Evolutionary conservation across 768 basidiomycete species (phyloP), one percentile per base, ranked within the genome.

Genomic region (Amanita rimosa): DNA sequence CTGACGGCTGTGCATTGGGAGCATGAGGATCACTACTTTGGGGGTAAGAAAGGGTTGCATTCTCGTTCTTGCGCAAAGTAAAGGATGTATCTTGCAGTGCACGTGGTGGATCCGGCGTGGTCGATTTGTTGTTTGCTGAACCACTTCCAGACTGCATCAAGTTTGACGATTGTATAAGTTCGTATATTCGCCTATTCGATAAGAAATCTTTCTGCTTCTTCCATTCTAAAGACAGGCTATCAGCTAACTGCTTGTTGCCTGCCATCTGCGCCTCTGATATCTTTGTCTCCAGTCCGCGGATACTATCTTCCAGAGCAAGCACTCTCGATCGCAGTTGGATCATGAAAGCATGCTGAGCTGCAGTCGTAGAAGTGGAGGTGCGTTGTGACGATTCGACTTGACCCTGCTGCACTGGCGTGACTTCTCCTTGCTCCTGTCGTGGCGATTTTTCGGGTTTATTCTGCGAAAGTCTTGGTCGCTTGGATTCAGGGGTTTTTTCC

Each of bases 401-500:
- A 52, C 49, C 10, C 19, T 57, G 45, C 6, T 61, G 57, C 5
- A 51, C 53, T 24, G 52, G 52, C 7, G 57, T 54, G 4, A 59
- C 47, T 16, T 60, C 35, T 17, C 19, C 31, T 13, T 31, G 31
- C 13, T 31, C 31, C 14, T 38, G 46, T n/a, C 24, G 29, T 48
- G 60, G 56, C 19, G 60, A 59, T 16, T 54, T 57, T 22, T 56
- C 59, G 13, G 55, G 47, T 41, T 50, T 51, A 7, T 57, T 54
- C 7, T 62, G 52, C 10, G 60, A 58, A 10, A 72, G 53, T 33
- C 68, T 65, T 6, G 62, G 62, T 46, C 71, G 69, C 56, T 79
- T 79, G 22, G 69, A 19, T 40, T 81, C 78, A 39, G 74, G 68
- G 6, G 68, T 63, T 53, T 53, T 63, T 57, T 61, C 66, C 8